Evolutionary conservation across 2,329 filamentous ascomycete species (phyloP).

Genomic region (Fusarium mangiferae): DNA sequence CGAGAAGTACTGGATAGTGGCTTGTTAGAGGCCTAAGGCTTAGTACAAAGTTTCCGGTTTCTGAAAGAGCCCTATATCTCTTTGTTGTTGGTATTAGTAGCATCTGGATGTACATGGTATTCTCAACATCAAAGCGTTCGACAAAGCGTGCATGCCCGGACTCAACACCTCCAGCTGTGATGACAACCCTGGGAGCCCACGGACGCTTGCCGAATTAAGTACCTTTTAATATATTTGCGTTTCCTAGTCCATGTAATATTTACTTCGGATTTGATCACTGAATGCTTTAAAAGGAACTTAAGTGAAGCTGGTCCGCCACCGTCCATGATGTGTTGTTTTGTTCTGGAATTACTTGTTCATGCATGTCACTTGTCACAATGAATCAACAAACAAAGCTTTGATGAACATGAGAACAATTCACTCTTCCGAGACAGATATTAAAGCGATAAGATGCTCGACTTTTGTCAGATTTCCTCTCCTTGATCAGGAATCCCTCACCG

Average conservation of each 20-base stretch:
- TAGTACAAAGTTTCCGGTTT: background rate
- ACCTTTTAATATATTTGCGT: background rate
- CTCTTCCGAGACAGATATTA: conserved; percentile 12
- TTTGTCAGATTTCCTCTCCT: background rate
- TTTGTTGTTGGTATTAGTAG: background rate
- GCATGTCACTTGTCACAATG: background rate
- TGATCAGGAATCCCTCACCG: background rate
- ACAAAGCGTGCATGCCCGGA: background rate
- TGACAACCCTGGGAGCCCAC: background rate
- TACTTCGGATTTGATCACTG: background rate
- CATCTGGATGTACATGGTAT: background rate
- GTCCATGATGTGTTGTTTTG: background rate
- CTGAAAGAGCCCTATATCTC: background rate
- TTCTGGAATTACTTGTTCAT: conserved; percentile 8
- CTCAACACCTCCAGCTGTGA: background rate
- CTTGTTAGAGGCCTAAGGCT: conserved; percentile 32
- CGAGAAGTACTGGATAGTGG: conserved; percentile 52
- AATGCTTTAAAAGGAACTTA: background rate
- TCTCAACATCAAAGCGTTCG: background rate
- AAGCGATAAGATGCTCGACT: background rate
- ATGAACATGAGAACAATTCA: background rate
- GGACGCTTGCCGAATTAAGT: background rate
- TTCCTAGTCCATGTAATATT: background rate
- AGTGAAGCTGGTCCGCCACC: background rate
- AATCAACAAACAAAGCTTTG: background rate